Evolutionary conservation across 1,284 basidiomycete species (phyloP).

Genomic region (Ceratobasidium sp.): DNA sequence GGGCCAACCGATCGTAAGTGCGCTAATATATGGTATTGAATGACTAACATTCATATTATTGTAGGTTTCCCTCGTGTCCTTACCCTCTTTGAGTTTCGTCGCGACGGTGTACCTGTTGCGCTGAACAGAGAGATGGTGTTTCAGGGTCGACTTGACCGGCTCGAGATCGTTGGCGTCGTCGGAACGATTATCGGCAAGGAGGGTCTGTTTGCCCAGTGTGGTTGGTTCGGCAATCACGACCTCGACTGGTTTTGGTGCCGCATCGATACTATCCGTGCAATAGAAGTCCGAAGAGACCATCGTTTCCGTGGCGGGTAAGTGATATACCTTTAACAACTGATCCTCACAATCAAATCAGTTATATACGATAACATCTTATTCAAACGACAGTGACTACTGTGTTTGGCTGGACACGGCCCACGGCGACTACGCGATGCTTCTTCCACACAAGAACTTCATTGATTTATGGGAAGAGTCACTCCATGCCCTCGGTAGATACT

Average conservation of each 20-base stretch:
- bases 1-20: background rate
- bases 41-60: background rate
- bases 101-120: background rate
- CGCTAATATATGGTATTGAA: background rate
- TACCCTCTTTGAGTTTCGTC: background rate
- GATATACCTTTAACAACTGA: background rate
- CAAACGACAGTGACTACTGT: background rate
- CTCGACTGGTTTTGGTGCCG: conserved; percentile 2
- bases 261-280: background rate
- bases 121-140: background rate
- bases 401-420: background rate
- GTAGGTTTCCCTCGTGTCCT: background rate
- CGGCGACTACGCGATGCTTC: conserved; percentile 3
- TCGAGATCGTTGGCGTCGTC: background rate
- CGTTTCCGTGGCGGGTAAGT: conserved; percentile 14
- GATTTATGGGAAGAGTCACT: background rate
- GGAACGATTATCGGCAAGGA: background rate
- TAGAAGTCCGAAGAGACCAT: background rate
- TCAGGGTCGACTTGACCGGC: background rate
- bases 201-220: conserved; percentile 8
- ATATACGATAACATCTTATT: too few relatives aligned
- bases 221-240: conserved; percentile 1
- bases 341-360: background rate
- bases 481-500: background rate
- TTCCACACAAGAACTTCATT: background rate